Conservation (phyloP, 768 basidiomycete species). For the Pluteus cervinus region DNA sequence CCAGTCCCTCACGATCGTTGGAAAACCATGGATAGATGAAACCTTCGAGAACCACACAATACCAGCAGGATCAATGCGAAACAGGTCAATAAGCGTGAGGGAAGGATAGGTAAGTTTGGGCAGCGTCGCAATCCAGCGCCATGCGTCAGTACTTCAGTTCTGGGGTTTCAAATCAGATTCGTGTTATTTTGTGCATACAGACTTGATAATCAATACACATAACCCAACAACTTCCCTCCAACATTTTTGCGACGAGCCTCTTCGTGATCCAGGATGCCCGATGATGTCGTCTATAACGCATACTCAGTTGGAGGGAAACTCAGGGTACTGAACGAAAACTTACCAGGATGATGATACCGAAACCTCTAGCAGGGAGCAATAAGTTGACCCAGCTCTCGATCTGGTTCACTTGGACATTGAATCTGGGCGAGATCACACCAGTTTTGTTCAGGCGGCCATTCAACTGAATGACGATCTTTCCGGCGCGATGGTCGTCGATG, state of each 20-base stretch:
- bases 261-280: conserved; percentile 98
- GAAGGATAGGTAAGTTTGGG: too few species aligned
- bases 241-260: conserved; percentile 98
- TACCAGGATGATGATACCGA: conserved; percentile 94
- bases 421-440: conserved; percentile 99
- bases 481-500: conserved; percentile 97
- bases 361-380: conserved; percentile 91
- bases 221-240: conserved; percentile 91
- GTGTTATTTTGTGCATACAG: too few species aligned
- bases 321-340: conserved; percentile 19
- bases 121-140: too few species aligned
- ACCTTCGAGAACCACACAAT: too few species aligned
- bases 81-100: too few species aligned
- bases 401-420: conserved; percentile 89
- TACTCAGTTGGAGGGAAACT: background rate
- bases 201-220: conserved; percentile 79
- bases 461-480: conserved; percentile 97
- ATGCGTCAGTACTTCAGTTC: too few species aligned
- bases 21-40: too few species aligned
- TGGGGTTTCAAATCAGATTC: too few species aligned
- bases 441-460: conserved; percentile 99
- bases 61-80: too few species aligned
- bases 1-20: too few species aligned
- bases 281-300: conserved; percentile 76
- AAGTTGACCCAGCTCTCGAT: conserved; percentile 98